Evolutionary conservation across 2,329 filamentous ascomycete genomes (phyloP).

Genomic region (Cercospora janseana): DNA sequence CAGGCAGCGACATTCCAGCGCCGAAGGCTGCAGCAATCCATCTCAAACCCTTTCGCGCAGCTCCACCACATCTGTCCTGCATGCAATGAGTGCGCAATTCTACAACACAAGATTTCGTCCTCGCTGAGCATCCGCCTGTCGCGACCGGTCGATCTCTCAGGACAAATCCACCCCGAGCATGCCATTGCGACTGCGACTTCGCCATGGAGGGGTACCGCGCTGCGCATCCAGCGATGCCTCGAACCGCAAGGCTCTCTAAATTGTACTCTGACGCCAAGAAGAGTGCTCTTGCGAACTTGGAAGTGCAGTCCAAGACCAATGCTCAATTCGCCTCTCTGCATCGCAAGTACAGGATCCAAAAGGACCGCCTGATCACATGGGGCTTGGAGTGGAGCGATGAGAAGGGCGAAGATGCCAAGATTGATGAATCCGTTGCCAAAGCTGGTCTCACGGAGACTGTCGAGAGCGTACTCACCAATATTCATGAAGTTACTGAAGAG

Average conservation of each 20-base stretch:
- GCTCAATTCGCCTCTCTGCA: constrained; percentile 71
- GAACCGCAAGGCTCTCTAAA: constrained; percentile 54
- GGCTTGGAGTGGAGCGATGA: constrained; percentile 78
- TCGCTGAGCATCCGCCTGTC: neutral
- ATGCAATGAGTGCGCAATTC: neutral
- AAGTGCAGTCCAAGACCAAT: constrained; percentile 56
- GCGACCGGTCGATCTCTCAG: neutral
- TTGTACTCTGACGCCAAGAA: constrained; percentile 81
- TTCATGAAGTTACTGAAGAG: constrained; percentile 75
- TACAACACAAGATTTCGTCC: neutral
- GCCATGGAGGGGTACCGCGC: constrained; percentile 11
- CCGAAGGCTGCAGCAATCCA: constrained; percentile 14
- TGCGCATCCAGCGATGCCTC: constrained; percentile 21
- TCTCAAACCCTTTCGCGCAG: neutral
- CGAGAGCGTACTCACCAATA: constrained; percentile 73
- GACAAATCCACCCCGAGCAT: neutral
- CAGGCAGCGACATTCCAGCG: constrained; percentile 19
- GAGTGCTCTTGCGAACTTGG: constrained; percentile 59
- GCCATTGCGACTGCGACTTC: constrained; percentile 4
- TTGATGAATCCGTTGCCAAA: constrained; percentile 66
- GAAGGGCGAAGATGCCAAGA: constrained; percentile 63
- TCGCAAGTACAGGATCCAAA: constrained; percentile 75
- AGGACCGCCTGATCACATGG: constrained; percentile 75
- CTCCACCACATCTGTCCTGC: neutral
- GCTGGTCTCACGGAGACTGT: constrained; percentile 74